Percentiles rank a stretch among this genome's conserved stretches.
Conservation (phyloP, 1,284 basidiomycete species). For the Puccinia horiana region DNA sequence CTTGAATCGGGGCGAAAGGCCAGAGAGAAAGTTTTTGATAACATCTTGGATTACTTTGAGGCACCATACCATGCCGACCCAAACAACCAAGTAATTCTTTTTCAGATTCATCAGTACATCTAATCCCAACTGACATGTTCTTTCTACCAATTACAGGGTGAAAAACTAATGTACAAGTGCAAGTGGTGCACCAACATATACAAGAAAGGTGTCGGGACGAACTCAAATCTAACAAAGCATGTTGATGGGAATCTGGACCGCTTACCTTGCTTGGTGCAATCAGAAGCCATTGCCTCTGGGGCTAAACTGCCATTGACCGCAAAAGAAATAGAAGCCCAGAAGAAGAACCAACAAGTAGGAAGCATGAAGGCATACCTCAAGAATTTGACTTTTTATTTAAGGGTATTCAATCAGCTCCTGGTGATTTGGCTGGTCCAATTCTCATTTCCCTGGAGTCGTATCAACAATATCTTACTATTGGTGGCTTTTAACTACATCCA, state of each 20-base stretch:
- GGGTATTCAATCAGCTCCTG: slow-evolving; percentile 6
- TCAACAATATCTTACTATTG: background rate
- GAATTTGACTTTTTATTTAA: background rate
- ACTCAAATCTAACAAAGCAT: background rate
- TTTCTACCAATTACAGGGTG: too few species aligned
- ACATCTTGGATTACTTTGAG: too few species aligned
- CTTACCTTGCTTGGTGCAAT: background rate
- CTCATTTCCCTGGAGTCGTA: background rate
- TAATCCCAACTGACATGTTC: too few species aligned
- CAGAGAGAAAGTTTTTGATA: too few species aligned
- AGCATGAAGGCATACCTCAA: background rate
- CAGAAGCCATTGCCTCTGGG: background rate
- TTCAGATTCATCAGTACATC: too few species aligned
- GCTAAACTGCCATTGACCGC: background rate
- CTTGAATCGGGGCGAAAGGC: too few species aligned
- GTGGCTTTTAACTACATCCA: background rate
- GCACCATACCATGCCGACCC: too few species aligned
- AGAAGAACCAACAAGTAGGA: background rate
- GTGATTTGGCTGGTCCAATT: background rate
- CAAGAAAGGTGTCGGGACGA: background rate
- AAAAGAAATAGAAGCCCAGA: background rate
- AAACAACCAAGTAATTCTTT: too few species aligned
- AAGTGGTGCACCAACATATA: background rate
- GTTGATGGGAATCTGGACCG: background rate
- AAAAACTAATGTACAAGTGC: background rate